Conservation (phyloP, 116 monocot genomes). For the Iris pallida region DNA sequence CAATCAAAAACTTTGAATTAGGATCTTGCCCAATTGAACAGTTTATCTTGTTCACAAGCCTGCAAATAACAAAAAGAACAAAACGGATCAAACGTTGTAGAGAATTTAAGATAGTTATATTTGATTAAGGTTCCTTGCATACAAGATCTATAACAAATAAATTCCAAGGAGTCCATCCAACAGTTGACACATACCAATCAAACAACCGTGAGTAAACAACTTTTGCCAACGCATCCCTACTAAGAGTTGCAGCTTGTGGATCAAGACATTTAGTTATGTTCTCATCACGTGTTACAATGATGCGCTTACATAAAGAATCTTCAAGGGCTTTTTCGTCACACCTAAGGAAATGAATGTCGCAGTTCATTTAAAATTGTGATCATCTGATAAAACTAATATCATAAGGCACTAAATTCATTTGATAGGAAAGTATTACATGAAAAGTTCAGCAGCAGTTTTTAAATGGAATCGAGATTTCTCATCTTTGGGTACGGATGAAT, state of each 20-base stretch:
- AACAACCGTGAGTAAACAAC: constrained; percentile 79
- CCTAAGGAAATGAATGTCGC: constrained; percentile 32
- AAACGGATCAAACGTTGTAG: neutral
- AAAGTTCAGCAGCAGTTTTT: constrained; percentile 74
- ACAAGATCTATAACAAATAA: constrained; percentile 7
- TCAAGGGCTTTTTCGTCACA: constrained; percentile 77
- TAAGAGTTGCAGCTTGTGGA: constrained; percentile 64
- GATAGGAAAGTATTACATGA: constrained; percentile 53
- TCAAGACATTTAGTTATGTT: constrained; percentile 70
- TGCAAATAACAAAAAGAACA: constrained; percentile 25
- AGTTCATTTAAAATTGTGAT: constrained; percentile 2
- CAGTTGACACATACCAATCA: constrained; percentile 61
- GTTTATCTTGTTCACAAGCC: constrained; percentile 93
- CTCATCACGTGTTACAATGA: constrained; percentile 95
- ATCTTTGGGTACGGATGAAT: constrained; percentile 77
- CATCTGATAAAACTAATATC: neutral
- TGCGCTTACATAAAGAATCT: constrained; percentile 80
- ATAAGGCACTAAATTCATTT: neutral
- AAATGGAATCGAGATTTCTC: constrained; percentile 76
- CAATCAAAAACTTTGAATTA: constrained; percentile 73
- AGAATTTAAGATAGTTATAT: neutral
- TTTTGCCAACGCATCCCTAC: constrained; percentile 92
- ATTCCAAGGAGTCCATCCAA: neutral
- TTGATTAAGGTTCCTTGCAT: neutral
- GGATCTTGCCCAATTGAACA: constrained; percentile 95